Base-by-base conservation (phyloP, 768 basidiomycete genomes). In the Suillus sp. region DNA sequence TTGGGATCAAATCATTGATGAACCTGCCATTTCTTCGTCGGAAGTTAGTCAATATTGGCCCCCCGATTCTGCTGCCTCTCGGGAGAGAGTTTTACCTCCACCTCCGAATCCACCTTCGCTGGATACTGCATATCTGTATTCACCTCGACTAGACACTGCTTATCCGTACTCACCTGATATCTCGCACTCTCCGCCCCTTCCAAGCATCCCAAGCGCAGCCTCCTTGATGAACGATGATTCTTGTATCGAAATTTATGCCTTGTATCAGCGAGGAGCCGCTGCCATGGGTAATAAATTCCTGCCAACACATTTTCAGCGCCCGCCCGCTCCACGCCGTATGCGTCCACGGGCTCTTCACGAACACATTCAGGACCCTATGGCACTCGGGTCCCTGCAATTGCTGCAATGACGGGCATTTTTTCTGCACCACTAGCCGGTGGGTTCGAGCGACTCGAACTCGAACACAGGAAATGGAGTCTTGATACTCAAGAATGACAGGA, bases 401-500 rank as follows among this genome's bases (percentile, higher is more conserved):
- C 60, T 25, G 50, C 60, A 32, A 34, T 53, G 57, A 45, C 43
- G n/a, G 35, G 32, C 20, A 86, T 77, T 70, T 96, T 96, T 74
- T 96, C 93, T 0, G 93, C 93, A 3, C 94, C 94, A 69, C 96
- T 93, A 3, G 87, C 88, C 3, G 95, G 81, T 3, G 93, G n/a
- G 62, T 8, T 68, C 74, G 18, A 82, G 64, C n/a, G 14, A 22
- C 20, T 14, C 53, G 32, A 35, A n/a, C 34, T 34, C 20, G n/a
- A 60, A 62, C 43, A 38, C 22, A 40, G n/a, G 50, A 64, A 60
- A 32, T 8, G 7, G 47, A 48, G 64, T 34, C 42, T 64, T 16
- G 64, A 64, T 11, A 53, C 37, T 16, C 61, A 35, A 37, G 63
- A 62, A n/a, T 38, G 4, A n/a, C 25, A 54, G 34, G 61, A 64